phyloP scores from a whole-genome alignment of 1,284 basidiomycete species.

The Volvariella volvacea region DNA sequence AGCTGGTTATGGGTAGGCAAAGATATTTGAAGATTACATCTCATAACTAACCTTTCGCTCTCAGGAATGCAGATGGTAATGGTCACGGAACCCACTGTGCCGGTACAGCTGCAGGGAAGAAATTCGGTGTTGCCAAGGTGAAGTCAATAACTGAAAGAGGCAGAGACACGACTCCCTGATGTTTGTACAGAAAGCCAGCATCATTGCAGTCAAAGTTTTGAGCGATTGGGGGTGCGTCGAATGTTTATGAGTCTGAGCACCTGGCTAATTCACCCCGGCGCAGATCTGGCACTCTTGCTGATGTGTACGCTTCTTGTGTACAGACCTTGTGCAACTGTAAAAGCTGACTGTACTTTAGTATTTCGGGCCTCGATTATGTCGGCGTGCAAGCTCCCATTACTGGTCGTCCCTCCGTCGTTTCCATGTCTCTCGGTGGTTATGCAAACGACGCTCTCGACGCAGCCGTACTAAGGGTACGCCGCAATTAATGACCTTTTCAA shows the following conservation, averaged over 20 bases:
- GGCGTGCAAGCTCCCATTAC: background rate
- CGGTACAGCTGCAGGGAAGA: too few relatives aligned
- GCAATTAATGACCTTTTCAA: too few relatives aligned
- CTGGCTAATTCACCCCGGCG: too few relatives aligned
- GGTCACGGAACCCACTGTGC: constrained; percentile 3
- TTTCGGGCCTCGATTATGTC: too few relatives aligned
- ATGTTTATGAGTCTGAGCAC: background rate
- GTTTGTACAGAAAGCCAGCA: background rate
- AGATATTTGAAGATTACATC: too few relatives aligned
- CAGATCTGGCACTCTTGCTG: background rate
- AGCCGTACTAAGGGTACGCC: background rate
- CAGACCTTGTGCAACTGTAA: too few relatives aligned
- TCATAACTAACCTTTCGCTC: too few relatives aligned
- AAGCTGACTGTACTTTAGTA: too few relatives aligned
- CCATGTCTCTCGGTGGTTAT: background rate
- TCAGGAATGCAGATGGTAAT: background rate
- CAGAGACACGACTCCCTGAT: too few relatives aligned
- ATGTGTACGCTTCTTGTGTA: too few relatives aligned
- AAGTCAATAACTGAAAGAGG: too few relatives aligned
- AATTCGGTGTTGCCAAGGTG: constrained; percentile 8
- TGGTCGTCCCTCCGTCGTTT: background rate
- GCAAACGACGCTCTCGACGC: background rate
- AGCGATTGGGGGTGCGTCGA: background rate
- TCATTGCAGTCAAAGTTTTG: constrained; percentile 3
- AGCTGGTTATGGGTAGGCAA: background rate